phyloP scores from a whole-genome alignment of 148 eudicot species.

The Heliosperma pusillum region DNA sequence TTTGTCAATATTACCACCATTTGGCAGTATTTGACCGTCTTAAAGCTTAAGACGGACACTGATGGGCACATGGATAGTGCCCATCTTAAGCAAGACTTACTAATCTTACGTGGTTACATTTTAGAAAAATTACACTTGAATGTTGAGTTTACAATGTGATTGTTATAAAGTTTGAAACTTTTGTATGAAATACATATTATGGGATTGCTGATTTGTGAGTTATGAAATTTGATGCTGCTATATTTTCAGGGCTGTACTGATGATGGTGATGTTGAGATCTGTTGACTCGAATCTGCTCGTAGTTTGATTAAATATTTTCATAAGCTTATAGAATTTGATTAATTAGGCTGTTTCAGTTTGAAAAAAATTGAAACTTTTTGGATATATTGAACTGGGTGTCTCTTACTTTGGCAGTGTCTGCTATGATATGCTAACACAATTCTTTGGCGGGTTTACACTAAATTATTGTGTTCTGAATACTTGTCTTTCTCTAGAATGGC shows the following conservation, averaged over 20 bases:
- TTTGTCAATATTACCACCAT: too few species aligned
- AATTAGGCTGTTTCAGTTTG: background rate
- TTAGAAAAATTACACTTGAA: too few species aligned
- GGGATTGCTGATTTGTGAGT: background rate
- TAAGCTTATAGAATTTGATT: background rate
- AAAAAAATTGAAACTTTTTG: background rate
- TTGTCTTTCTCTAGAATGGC: background rate
- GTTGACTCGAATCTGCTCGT: background rate
- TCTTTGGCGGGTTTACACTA: background rate
- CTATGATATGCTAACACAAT: background rate
- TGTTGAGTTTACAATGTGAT: background rate
- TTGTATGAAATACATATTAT: background rate
- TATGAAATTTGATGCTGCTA: background rate
- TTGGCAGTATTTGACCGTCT: too few species aligned
- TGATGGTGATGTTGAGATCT: background rate
- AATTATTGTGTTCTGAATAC: background rate
- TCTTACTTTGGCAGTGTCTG: background rate
- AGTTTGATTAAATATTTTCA: background rate
- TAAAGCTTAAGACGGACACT: too few species aligned
- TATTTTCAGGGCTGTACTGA: background rate
- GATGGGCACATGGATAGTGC: too few species aligned
- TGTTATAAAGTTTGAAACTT: background rate
- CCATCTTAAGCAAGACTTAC: too few species aligned
- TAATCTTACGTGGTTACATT: too few species aligned
- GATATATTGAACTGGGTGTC: background rate